phyloP scores from a whole-genome alignment of 768 basidiomycete species.

The Boletellus ananas region DNA sequence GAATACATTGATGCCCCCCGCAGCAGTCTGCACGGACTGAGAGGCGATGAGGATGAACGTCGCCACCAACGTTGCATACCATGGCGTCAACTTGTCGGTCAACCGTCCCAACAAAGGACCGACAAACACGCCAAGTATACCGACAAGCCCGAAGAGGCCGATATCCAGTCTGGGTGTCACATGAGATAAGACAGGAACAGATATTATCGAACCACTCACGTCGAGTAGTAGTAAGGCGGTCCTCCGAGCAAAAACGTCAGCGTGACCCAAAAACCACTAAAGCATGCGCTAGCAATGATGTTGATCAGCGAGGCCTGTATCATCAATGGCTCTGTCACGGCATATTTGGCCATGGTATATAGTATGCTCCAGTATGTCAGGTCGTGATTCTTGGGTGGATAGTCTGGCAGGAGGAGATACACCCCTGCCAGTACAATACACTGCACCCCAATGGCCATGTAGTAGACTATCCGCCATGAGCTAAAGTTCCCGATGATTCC shows the following conservation, averaged over 20 bases:
- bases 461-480: constrained; percentile 74
- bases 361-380: constrained; percentile 67
- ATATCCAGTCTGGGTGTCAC: constrained; percentile 45
- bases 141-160: constrained; percentile 72
- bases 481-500: constrained; percentile 72
- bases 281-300: constrained; percentile 56
- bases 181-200: background rate
- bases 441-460: constrained; percentile 72
- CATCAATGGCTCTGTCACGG: constrained; percentile 73
- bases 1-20: constrained; percentile 63
- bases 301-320: constrained; percentile 66
- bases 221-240: constrained; percentile 71
- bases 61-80: constrained; percentile 68
- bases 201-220: constrained; percentile 35
- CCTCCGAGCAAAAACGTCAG: constrained; percentile 80
- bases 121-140: constrained; percentile 64
- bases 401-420: constrained; percentile 73
- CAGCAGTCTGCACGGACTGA: constrained; percentile 63
- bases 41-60: constrained; percentile 45
- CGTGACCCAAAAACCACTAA: constrained; percentile 65
- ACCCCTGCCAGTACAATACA: constrained; percentile 50
- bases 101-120: constrained; percentile 67
- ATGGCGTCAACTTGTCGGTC: constrained; percentile 70
- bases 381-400: constrained; percentile 67
- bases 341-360: constrained; percentile 72